Evolutionary conservation across 345 rosid genomes (phyloP).

Genomic region (Linum tenue): DNA sequence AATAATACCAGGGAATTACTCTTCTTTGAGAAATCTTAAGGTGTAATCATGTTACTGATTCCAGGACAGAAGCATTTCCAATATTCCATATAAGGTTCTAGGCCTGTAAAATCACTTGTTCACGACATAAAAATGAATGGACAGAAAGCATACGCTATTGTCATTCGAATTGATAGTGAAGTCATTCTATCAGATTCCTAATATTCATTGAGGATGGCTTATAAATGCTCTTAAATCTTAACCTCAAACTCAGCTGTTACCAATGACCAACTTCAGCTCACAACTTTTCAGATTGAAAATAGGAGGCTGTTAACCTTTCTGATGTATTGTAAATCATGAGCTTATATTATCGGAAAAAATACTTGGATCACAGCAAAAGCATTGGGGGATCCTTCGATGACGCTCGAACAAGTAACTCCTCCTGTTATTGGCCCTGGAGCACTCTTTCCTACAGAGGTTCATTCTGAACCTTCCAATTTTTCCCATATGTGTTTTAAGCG

Average conservation of each 20-base stretch:
- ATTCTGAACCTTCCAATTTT: slow-evolving; percentile 2
- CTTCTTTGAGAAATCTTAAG: too few species aligned
- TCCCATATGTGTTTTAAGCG: background rate
- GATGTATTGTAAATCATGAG: slow-evolving; percentile 3
- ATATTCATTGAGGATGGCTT: background rate
- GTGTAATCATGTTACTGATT: too few species aligned
- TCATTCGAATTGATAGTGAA: too few species aligned
- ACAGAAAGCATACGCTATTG: too few species aligned
- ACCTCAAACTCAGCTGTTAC: background rate
- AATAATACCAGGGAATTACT: too few species aligned
- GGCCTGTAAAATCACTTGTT: too few species aligned
- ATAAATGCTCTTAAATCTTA: background rate
- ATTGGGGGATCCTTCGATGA: slow-evolving; percentile 72
- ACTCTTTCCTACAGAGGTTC: slow-evolving; percentile 85
- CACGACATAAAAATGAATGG: too few species aligned
- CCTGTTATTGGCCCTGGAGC: slow-evolving; percentile 61
- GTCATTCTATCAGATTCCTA: too few species aligned
- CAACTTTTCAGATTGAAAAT: background rate
- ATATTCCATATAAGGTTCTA: too few species aligned
- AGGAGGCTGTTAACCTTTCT: background rate
- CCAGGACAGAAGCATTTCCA: too few species aligned
- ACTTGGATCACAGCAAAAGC: slow-evolving; percentile 49
- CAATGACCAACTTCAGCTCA: background rate
- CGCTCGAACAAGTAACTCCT: slow-evolving; percentile 76
- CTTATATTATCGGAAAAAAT: slow-evolving; percentile 5